Evolutionary conservation across 2,329 filamentous ascomycete genomes (phyloP).

Genomic region (Tolypocladium inflatum): DNA sequence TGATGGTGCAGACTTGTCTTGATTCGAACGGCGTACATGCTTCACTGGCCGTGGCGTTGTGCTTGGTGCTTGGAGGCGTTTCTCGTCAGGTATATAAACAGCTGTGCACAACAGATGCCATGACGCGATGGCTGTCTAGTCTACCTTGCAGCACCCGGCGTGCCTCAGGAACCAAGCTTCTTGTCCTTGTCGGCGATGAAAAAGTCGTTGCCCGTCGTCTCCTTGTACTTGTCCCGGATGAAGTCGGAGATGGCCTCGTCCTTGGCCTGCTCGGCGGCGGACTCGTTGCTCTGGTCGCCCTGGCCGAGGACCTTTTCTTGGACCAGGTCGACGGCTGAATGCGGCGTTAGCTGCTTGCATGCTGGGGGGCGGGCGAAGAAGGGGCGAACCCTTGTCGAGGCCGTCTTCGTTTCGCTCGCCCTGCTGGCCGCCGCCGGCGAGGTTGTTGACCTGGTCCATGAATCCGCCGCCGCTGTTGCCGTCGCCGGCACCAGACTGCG

Average conservation of each 20-base stretch:
- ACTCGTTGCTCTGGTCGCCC: conserved; percentile 63
- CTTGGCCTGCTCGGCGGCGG: conserved; percentile 71
- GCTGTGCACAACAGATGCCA: neutral
- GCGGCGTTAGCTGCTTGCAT: neutral
- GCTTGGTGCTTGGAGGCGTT: neutral
- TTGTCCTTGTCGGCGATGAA: conserved; percentile 60
- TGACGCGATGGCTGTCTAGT: too few relatives aligned
- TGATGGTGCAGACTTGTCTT: neutral
- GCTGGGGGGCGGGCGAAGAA: neutral
- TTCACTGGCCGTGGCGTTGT: too few relatives aligned
- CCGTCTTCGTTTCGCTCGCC: conserved; percentile 75
- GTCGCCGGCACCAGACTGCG: neutral
- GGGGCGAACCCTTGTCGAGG: conserved; percentile 60
- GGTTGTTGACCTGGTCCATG: conserved; percentile 59
- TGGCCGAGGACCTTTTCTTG: conserved; percentile 66
- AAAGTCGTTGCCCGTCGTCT: conserved; percentile 55
- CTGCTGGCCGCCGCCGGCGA: conserved; percentile 62
- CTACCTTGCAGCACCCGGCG: neutral
- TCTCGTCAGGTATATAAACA: neutral
- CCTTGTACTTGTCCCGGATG: conserved; percentile 64
- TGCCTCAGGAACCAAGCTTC: conserved; percentile 15
- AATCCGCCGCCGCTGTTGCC: conserved; percentile 39
- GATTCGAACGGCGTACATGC: neutral
- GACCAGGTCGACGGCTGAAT: conserved; percentile 61
- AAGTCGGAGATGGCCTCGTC: conserved; percentile 70